Evolutionary conservation across 495 filamentous ascomycete species (phyloP), one percentile per base, ranked within the genome.

Genomic region (Hypoxylon lienhwacheense): DNA sequence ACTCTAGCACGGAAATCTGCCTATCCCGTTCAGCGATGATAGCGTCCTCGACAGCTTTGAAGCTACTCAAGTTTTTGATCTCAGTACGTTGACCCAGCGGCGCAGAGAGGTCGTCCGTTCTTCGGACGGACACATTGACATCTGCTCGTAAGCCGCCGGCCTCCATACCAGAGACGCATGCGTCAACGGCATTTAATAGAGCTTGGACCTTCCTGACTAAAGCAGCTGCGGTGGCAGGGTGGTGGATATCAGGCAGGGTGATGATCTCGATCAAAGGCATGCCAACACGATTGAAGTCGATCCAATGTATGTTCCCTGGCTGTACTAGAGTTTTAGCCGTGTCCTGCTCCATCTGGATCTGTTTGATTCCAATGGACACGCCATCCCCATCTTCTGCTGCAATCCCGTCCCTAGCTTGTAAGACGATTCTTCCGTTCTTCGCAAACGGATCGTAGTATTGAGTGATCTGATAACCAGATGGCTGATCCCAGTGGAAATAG

Each of bases 401-500:
- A 40, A 96, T 88, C 2, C 90, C 91, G 65, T 97, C 93, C 62
- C 90, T 77, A 12, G 81, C 69, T 51, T 78, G 82, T 0, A 98
- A 76, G 4, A 77, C 76, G 11, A 98, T 75, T 50, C 70, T 72
- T 17, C 93, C 95, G 61, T 91, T 74, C 47, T 77, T 75, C 0
- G 93, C 93, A 66, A 97, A 91, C 0, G 93, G 91, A 58, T 89
- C 80, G 61, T 82, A 96, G 71, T 91, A 97, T 64, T 99, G 95
- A 5, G 93, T 99, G 47, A 99, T 93, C 69, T 99, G 93, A 70
- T 97, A 99, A 0, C 93, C 93, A 0, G 86, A 77, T 5, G 95
- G 93, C 66, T 99, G 93, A 69, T 99, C 93, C 79, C 91, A 92
- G 72, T 97, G 95, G 71, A 97, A 97, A 67, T 99, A 99, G 64